These are phyloP conservation scores for Suhomyces coccinellae DNA, from an alignment of 1,139 yeast genomes.

Conservation along the genomic window DNA sequence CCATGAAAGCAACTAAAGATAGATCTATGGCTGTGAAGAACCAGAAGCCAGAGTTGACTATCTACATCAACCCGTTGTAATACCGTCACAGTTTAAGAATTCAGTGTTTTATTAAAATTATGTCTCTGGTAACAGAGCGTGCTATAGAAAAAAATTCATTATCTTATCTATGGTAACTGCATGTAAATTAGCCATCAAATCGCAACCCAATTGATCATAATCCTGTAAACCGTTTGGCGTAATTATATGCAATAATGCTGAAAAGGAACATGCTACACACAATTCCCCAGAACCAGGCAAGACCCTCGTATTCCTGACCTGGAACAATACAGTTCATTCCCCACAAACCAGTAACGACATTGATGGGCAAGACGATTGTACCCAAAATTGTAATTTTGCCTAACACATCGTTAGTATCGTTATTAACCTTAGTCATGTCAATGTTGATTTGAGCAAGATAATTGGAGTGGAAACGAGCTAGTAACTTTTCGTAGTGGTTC, in stretches of 20 bases:
- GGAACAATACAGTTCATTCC: constrained; percentile 98
- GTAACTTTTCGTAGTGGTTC: constrained; percentile 88
- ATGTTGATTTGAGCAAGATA: constrained; percentile 95
- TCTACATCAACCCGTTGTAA: no score
- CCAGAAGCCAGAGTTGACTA: no score
- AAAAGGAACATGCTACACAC: constrained; percentile 37
- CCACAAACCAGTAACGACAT: constrained; percentile 95
- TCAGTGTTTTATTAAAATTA: no score
- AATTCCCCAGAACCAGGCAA: constrained; percentile 74
- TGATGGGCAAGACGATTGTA: constrained; percentile 91
- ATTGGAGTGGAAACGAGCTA: constrained; percentile 92
- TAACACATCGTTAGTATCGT: constrained; percentile 93
- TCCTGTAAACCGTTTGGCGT: constrained; percentile 47
- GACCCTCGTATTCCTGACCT: constrained; percentile 74
- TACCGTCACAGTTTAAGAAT: no score
- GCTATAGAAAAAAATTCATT: no score
- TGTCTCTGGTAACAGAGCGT: no score
- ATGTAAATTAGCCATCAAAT: no score
- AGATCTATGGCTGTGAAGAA: no score
- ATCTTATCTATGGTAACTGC: no score
- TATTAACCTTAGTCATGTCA: constrained; percentile 96
- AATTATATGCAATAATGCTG: constrained; percentile 42
- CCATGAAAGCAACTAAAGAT: no score
- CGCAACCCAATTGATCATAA: constrained; percentile 18
- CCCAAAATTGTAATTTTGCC: constrained; percentile 93